Base-by-base conservation (phyloP, 2,329 filamentous ascomycete species). In the Fusarium poae region DNA sequence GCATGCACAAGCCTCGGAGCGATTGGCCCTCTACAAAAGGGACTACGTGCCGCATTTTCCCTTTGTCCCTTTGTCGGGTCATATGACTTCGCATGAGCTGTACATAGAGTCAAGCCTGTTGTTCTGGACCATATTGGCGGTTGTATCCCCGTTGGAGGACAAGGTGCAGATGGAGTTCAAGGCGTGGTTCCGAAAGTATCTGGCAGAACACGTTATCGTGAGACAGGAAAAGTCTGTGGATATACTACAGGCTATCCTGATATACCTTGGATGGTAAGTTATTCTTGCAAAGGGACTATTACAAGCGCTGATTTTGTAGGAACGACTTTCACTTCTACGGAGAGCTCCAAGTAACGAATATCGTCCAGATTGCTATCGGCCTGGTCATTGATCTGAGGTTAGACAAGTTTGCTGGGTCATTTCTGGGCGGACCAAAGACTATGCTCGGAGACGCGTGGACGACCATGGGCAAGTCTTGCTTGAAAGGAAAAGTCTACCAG, bases 311-410 rank as follows among this genome's bases (percentile, higher is more conserved):
- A 55, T 7, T 4, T 2, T 1, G 1, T 4, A 82, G 80, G 79
- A 78, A 77, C 32, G 80, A 83, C 49, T 76, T 79, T 37, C 77
- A 81, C 46, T 78, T 78, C 42, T 80, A 80, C 43, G 62, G 79
- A 13, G 79, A 81, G 1, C 70, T 73, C 4, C 77, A 78, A 18
- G 76, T 75, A 4, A 82, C 80, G 6, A 77, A 75, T 1, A 60
- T 83, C 1, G 37, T 83, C 1, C 81, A 83, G 13, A 67, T 83
- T 16, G 79, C 80, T 4, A 65, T 77, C 1, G 77, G 78, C 0
- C 59, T 83, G 1, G 76, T 81, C 1, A 63, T 78, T 6, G 81
- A 83, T 15, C 74, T 83, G 3, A 77, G 76, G 1, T 64, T 83
- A 0, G 78, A 78, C 46, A 76, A 70, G 37, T 55, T 77, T 4